Evolutionary conservation across 179 eudicot species (phyloP).

Genomic region (Silene coronaria): DNA sequence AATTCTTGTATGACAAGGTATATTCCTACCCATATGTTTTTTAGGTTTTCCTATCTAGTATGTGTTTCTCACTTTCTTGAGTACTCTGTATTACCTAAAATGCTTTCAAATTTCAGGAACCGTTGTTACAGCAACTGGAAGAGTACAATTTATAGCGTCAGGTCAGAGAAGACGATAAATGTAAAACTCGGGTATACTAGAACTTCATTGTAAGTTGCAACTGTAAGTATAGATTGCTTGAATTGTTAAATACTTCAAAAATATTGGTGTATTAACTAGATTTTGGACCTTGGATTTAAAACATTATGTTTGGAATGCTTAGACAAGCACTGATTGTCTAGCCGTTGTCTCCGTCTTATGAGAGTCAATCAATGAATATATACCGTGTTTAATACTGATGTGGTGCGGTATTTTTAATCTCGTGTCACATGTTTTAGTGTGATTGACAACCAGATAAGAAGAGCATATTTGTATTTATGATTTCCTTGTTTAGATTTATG

Average conservation of each 20-base stretch:
- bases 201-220: conserved; percentile 14
- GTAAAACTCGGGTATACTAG: conserved; percentile 66
- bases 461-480: no score
- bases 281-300: background rate
- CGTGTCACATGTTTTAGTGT: no score
- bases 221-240: background rate
- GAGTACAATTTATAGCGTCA: conserved; percentile 80
- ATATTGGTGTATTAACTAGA: background rate
- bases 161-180: conserved; percentile 89
- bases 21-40: conserved; percentile 1
- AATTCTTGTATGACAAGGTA: conserved; percentile 80
- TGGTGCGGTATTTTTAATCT: no score
- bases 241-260: background rate
- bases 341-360: no score
- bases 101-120: conserved; percentile 38
- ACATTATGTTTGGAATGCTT: background rate
- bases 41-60: background rate
- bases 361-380: no score
- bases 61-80: background rate
- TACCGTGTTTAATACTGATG: no score
- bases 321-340: background rate
- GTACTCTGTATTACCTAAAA: background rate
- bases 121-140: conserved; percentile 70
- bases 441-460: no score
- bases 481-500: no score